Percentiles rank a stretch among this genome's conserved stretches.
phyloP scores from a whole-genome alignment of 2,329 filamentous ascomycete species.

The Pestalotiopsis sp. region DNA sequence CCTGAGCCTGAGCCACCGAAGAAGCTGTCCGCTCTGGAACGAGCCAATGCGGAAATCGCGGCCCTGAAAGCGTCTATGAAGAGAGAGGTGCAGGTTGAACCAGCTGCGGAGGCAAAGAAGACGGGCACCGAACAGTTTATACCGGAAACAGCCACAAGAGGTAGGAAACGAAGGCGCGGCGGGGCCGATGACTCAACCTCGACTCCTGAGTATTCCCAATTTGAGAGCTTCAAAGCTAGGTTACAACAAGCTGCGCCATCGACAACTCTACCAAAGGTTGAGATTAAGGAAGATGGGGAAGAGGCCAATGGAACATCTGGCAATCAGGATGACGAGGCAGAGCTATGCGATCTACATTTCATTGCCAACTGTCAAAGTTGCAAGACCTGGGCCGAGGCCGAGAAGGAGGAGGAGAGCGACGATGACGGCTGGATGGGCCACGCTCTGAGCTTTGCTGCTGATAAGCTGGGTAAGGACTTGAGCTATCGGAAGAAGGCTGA shows the following conservation, averaged over 20 bases:
- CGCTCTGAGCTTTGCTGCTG: constrained; percentile 81
- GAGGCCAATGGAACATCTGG: constrained; percentile 22
- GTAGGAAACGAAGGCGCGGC: constrained; percentile 69
- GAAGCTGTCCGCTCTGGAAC: constrained; percentile 60
- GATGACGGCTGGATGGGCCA: constrained; percentile 85
- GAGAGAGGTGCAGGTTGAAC: constrained; percentile 56
- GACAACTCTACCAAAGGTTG: constrained; percentile 34
- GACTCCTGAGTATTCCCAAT: constrained; percentile 67
- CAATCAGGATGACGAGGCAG: constrained; percentile 67
- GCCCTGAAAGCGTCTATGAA: constrained; percentile 82
- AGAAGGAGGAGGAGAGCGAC: constrained; percentile 58
- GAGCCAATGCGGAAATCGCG: constrained; percentile 79
- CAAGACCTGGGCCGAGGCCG: constrained; percentile 74
- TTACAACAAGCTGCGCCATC: constrained; percentile 57
- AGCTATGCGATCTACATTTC: constrained; percentile 91
- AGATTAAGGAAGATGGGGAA: constrained; percentile 27
- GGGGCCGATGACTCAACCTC: constrained; percentile 49
- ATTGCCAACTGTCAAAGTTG: constrained; percentile 95
- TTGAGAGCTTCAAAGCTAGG: constrained; percentile 80
- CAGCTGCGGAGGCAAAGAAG: constrained; percentile 61
- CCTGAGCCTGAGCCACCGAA: constrained; percentile 29
- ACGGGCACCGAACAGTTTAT: constrained; percentile 75
- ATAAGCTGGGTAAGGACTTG: constrained; percentile 88
- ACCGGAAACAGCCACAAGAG: constrained; percentile 69
- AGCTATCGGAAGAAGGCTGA: constrained; percentile 89